Conservation (phyloP, 345 rosid genomes). For the Dipteronia sinensis region DNA sequence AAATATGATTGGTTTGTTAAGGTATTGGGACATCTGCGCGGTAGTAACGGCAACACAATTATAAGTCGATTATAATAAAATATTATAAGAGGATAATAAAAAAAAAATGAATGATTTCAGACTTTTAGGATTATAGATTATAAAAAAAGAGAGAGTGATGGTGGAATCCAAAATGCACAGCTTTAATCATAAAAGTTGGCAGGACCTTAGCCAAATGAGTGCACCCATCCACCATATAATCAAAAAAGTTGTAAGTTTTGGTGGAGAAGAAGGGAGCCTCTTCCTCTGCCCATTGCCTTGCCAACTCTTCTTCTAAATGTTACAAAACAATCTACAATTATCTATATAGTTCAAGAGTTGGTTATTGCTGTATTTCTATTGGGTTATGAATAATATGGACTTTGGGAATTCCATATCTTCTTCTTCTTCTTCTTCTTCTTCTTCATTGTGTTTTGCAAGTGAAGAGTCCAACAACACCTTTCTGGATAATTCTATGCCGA, state of each 20-base stretch:
- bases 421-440: constrained; percentile 16
- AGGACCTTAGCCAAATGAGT: too few species aligned
- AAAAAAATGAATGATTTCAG: too few species aligned
- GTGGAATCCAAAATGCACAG: too few species aligned
- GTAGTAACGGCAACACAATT: too few species aligned
- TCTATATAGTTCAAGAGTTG: not conserved
- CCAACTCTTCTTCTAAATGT: not conserved
- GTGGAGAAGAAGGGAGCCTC: constrained; percentile 7
- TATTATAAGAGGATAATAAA: too few species aligned
- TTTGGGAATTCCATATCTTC: constrained; percentile 40
- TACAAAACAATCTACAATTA: not conserved
- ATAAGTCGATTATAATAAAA: too few species aligned
- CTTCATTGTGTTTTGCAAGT: constrained; percentile 30
- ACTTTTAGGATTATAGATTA: too few species aligned
- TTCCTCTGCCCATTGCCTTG: not conserved
- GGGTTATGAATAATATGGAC: constrained; percentile 42
- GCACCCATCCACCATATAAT: too few species aligned
- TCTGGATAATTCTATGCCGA: constrained; percentile 20
- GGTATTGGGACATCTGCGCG: too few species aligned
- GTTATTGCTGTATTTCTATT: not conserved
- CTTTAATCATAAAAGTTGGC: too few species aligned
- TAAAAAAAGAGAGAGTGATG: too few species aligned
- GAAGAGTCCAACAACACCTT: constrained; percentile 38
- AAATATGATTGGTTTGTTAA: too few species aligned
- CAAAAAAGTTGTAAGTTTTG: not conserved